Conservation (phyloP, 208 protist species). For the Strigomonas culicis region DNA sequence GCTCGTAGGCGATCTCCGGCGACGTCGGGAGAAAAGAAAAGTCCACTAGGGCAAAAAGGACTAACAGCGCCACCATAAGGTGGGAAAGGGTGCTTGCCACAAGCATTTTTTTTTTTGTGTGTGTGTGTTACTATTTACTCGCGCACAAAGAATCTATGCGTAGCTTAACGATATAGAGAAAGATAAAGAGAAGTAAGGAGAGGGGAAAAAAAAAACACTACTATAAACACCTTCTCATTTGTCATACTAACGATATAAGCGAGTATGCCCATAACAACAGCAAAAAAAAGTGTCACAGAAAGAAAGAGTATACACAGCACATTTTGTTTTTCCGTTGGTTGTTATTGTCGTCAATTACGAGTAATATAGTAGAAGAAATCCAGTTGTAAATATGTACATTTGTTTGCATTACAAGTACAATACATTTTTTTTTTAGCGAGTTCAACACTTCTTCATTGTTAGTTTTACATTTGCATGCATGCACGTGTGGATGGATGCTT, state of each 20-base stretch:
- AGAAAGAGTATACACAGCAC: conserved; percentile 9
- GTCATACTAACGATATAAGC: conserved; percentile 21
- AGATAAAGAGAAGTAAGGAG: conserved; percentile 10
- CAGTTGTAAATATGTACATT: neutral
- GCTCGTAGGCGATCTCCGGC: neutral
- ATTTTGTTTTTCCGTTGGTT: neutral
- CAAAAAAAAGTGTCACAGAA: conserved; percentile 7
- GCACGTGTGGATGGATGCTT: neutral
- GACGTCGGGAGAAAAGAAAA: conserved; percentile 8
- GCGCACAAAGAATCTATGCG: neutral
- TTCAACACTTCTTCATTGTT: no score
- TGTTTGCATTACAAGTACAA: neutral
- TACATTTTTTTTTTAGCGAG: no score
- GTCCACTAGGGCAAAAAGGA: neutral
- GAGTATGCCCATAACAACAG: conserved; percentile 45
- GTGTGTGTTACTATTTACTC: conserved; percentile 66
- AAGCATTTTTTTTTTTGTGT: no score
- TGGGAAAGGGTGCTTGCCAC: neutral
- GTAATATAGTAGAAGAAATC: conserved; percentile 6
- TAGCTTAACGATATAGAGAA: neutral
- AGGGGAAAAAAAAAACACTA: conserved; percentile 31
- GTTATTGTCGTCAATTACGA: no score
- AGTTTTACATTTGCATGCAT: conserved; percentile 10
- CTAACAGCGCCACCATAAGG: neutral
- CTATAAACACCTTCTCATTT: conserved; percentile 5